Evolutionary conservation across 768 basidiomycete species (phyloP), one percentile per base, ranked within the genome.

Genomic region (Royoungia palumana): DNA sequence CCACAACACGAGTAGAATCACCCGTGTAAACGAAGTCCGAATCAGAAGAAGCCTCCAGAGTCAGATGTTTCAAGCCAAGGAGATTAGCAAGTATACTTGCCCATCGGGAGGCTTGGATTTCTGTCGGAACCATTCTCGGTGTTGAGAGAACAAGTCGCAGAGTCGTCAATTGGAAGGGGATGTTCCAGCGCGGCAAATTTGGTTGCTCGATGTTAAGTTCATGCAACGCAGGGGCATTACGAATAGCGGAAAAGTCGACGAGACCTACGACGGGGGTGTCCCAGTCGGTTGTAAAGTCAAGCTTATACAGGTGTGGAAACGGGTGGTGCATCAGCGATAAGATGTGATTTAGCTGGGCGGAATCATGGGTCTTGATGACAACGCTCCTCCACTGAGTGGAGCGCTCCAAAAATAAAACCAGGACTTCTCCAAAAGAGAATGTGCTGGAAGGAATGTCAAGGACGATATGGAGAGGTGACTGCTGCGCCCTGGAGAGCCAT

Each of bases 401-500:
- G 41, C 65, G 73, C 19, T 61, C 54, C 35, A 71, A 50, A 40
- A 85, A 66, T 9, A 78, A 37, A 10, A 60, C 60, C 58, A 81
- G 70, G 14, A 75, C 56, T n/a, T 63, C 59, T 16, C 60, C 51
- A 30, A 75, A 47, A 44, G 60, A 60, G 47, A 62, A 55, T 22
- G 57, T 52, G 42, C 70, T 61, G n/a, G 60, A 48, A 24, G 63
- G 56, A 41, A 73, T 53, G 39, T 74, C 68, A 25, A 84, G 40
- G 17, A 74, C 73, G 54, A 81, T 70, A 34, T 70, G 63, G 38
- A 84, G 70, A 8, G 68, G 70, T 16, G 72, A 71, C 24, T 66
- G 60, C 35, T 66, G 66, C 8, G 76, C 77, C 53, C 68, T 78
- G 42, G 68, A 63, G 14, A 84, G 72, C 80, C 80, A 83, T 45